Percentiles rank a stretch among this genome's conserved stretches.
Evolutionary conservation across 257 asterid genomes (phyloP).

Genomic region (Parsonsia alboflavescens): DNA sequence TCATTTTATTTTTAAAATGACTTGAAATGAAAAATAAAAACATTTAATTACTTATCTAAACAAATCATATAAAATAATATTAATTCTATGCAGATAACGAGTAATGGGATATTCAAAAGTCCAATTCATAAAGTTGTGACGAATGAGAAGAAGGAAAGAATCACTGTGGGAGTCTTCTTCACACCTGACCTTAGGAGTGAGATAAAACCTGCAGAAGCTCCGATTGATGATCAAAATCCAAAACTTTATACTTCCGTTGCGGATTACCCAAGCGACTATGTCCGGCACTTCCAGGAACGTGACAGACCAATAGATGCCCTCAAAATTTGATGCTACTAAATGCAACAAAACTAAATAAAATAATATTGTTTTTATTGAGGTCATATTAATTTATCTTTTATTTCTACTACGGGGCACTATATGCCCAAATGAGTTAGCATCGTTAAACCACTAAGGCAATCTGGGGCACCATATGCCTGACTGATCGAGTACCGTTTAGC

Average conservation of each 20-base stretch:
- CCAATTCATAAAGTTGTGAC: constrained; percentile 40
- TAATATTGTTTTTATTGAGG: no score
- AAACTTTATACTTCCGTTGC: constrained; percentile 24
- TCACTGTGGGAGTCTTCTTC: constrained; percentile 29
- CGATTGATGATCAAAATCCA: constrained; percentile 27
- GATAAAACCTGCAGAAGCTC: constrained; percentile 28
- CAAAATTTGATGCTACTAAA: constrained; percentile 5
- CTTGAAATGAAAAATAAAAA: no score
- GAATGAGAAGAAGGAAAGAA: constrained; percentile 30
- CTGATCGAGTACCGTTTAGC: no score
- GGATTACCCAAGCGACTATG: constrained; percentile 19
- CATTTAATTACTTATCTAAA: no score
- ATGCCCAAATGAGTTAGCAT: no score
- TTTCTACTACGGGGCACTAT: no score
- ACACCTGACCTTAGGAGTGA: constrained; percentile 21
- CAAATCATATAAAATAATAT: no score
- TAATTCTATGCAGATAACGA: constrained; percentile 34
- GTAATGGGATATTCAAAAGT: constrained; percentile 46
- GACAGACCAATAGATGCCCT: constrained; percentile 29
- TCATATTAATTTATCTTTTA: no score
- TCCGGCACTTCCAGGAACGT: constrained; percentile 17
- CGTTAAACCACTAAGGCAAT: no score
- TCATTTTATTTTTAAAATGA: no score
- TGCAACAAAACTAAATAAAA: no score
- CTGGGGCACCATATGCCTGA: no score